Evolutionary conservation across 495 filamentous ascomycete species (phyloP).

Genomic region (Xylaria longipes): DNA sequence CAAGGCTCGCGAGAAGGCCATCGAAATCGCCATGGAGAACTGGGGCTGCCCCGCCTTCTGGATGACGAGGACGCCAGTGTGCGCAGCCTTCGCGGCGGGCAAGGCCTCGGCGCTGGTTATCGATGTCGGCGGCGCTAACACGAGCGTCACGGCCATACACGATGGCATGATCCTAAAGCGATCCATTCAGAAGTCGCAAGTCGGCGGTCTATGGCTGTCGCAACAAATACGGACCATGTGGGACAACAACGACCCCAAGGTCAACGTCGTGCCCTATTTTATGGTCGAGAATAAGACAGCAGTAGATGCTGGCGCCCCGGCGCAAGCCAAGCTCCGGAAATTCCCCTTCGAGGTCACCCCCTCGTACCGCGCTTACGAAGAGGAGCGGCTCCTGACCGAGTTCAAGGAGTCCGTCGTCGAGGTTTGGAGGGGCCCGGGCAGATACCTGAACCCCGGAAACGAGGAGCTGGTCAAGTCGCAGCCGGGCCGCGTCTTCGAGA

Average conservation of each 20-base stretch:
- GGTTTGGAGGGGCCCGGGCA: slow-evolving; percentile 84
- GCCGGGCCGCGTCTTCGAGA: slow-evolving; percentile 87
- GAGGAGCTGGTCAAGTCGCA: slow-evolving; percentile 69
- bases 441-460: slow-evolving; percentile 63
- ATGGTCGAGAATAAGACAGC: slow-evolving; percentile 83
- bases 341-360: slow-evolving; percentile 70
- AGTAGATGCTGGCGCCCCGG: slow-evolving; percentile 85
- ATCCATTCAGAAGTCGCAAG: slow-evolving; percentile 78
- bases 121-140: slow-evolving; percentile 89
- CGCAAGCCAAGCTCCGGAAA: slow-evolving; percentile 62
- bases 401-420: slow-evolving; percentile 98
- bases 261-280: slow-evolving; percentile 84
- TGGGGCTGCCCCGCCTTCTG: slow-evolving; percentile 96
- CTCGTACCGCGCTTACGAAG: slow-evolving; percentile 80
- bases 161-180: slow-evolving; percentile 94
- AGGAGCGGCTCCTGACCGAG: slow-evolving; percentile 90
- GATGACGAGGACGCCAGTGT: slow-evolving; percentile 66
- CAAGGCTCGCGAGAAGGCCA: slow-evolving; percentile 87
- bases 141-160: slow-evolving; percentile 88
- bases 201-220: slow-evolving; percentile 89
- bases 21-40: slow-evolving; percentile 94
- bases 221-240: slow-evolving; percentile 84
- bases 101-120: slow-evolving; percentile 91
- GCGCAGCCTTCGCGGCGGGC: slow-evolving; percentile 80
- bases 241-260: slow-evolving; percentile 73